phyloP scores from a whole-genome alignment of 306 rosid species.

The Gleditsia sinensis region DNA sequence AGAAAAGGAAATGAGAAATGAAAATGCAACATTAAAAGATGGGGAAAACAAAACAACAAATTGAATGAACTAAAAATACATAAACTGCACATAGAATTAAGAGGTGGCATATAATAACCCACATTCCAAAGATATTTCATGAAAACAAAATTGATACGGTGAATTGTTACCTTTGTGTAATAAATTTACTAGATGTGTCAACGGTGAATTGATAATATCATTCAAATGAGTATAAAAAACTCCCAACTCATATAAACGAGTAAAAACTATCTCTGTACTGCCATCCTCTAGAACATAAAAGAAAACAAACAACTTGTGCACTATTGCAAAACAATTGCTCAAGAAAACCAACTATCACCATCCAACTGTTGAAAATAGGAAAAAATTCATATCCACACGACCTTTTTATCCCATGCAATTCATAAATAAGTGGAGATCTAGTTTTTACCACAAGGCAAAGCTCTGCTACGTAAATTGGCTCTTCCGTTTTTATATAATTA shows the following conservation, averaged over 20 bases:
- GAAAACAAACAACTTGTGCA: neutral
- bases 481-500: too few relatives aligned
- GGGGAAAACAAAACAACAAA: neutral
- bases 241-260: slow-evolving; percentile 18
- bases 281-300: slow-evolving; percentile 12
- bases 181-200: neutral
- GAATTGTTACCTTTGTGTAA: neutral
- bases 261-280: neutral
- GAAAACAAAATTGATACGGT: neutral
- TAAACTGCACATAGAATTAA: slow-evolving; percentile 14
- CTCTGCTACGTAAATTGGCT: too few relatives aligned
- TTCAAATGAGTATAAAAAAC: neutral
- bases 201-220: neutral
- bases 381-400: too few relatives aligned
- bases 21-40: slow-evolving; percentile 16
- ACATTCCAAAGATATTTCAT: slow-evolving; percentile 23
- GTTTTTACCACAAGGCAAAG: too few relatives aligned
- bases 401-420: too few relatives aligned
- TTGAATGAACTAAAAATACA: neutral
- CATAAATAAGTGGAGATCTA: too few relatives aligned
- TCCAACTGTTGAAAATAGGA: too few relatives aligned
- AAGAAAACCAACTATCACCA: too few relatives aligned
- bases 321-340: neutral
- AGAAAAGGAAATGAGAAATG: slow-evolving; percentile 27
- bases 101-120: neutral